phyloP scores from a whole-genome alignment of 768 basidiomycete genomes.

The Leucosporidium scottii region DNA sequence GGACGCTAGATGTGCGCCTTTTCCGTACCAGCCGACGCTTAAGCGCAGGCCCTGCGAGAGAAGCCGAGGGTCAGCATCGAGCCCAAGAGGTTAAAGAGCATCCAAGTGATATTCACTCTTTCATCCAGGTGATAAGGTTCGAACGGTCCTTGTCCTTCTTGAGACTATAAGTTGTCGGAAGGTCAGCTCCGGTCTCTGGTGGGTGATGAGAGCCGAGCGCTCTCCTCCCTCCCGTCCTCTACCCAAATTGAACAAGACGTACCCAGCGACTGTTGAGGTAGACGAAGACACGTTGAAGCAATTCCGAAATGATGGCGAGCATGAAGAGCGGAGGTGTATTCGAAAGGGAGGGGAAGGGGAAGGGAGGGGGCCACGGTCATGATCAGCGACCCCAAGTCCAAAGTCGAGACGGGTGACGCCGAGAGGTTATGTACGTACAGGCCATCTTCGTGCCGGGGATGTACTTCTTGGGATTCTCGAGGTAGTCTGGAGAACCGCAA shows the following conservation, averaged over 20 bases:
- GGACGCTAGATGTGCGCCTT: background rate
- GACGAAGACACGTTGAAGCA: slow-evolving; percentile 58
- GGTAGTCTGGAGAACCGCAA: slow-evolving; percentile 32
- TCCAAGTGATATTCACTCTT: slow-evolving; percentile 1
- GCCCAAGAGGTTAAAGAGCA: background rate
- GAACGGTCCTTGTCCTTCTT: slow-evolving; percentile 97
- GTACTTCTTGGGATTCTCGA: slow-evolving; percentile 95
- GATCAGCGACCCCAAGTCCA: slow-evolving; percentile 37
- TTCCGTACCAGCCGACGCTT: background rate
- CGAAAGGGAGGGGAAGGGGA: no score
- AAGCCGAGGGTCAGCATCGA: background rate
- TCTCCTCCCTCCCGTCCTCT: background rate
- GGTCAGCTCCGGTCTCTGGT: no score
- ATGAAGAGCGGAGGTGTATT: no score
- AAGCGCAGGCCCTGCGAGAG: background rate
- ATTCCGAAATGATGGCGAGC: background rate
- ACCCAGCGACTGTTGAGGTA: background rate
- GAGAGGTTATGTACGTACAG: slow-evolving; percentile 6
- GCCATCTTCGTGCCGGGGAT: slow-evolving; percentile 31
- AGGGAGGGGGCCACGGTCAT: no score
- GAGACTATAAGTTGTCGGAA: slow-evolving; percentile 66
- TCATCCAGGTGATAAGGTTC: slow-evolving; percentile 77
- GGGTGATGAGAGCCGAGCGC: no score
- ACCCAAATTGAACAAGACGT: background rate
- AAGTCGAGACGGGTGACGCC: background rate